Base-by-base conservation (phyloP, 164 flowering plant genomes). In the Warburgia ugandensis region DNA sequence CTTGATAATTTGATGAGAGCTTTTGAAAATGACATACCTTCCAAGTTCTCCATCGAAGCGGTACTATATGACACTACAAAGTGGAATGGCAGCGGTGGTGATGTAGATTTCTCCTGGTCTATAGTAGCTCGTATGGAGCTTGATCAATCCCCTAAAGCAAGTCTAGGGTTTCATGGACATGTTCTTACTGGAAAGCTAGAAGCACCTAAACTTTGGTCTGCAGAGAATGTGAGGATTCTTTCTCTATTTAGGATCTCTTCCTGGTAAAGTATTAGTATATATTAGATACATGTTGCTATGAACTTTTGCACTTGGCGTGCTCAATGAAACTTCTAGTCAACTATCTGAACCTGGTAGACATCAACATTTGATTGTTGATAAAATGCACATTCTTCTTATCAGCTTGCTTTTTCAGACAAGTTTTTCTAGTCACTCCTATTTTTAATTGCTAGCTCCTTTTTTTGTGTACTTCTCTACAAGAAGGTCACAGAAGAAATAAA, bases 151-250 rank as follows among this genome's bases (percentile, higher is more conserved):
- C 63, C 69, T n/a, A 50, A 32, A 59, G 14, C 52, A 10, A 30
- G 22, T 30, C 69, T 63, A 14, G 87, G 86, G 11, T 91, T 84
- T 74, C 77, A 73, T 42, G 98, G 87, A 38, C 76, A 77, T 61
- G 16, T 63, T 29, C 91, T 92, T 43, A 59, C 14, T 2, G 99
- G 94, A 47, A 77, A 50, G 68, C 59, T 92, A 47, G 76, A 75
- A 56, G 68, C 3, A 54, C 99, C 99, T 21, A 88, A 66, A 66
- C 89, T 92, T 45, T 92, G 99, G 99, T 80, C 94, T 67, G 95
- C 99, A 26, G 99, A 92, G 70, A 72, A 79, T 33, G 99, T 92
- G 49, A 78, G 79, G 22, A 59, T 41, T 27, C 57, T 60, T 31
- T 20, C 28, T 7, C 21, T 42, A 17, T 2, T 27, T 1, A 12